These are phyloP conservation scores for Immersiella caudata DNA, from an alignment of 495 filamentous ascomycete species.

Conservation along the genomic window DNA sequence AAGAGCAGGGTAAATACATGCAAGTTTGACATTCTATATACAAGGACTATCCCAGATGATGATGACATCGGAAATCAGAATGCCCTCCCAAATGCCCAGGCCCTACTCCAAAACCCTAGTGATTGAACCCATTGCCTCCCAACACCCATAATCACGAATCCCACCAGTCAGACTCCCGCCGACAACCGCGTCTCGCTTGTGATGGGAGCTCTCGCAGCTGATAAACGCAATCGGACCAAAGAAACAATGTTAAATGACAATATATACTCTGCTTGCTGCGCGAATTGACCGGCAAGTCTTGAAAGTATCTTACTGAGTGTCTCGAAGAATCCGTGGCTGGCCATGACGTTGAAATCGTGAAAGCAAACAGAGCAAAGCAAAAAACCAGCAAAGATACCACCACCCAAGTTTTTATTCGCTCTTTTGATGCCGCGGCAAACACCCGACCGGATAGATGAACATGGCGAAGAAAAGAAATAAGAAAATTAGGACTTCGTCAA, in stretches of 20 bases:
- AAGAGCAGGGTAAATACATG: background rate
- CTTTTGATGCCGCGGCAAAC: slow-evolving; percentile 22
- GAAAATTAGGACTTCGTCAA: slow-evolving; percentile 11
- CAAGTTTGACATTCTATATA: background rate
- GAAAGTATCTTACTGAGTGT: background rate
- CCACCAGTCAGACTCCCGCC: background rate
- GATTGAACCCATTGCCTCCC: background rate
- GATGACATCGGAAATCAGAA: background rate
- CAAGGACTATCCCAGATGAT: background rate
- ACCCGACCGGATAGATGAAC: slow-evolving; percentile 16
- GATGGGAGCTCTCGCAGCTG: background rate
- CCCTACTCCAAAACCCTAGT: background rate
- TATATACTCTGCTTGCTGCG: background rate
- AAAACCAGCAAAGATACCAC: slow-evolving; percentile 15
- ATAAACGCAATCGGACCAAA: background rate
- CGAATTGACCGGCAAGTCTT: background rate
- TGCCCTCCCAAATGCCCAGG: background rate
- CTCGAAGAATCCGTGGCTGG: background rate
- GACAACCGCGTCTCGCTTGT: background rate
- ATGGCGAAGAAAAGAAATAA: background rate
- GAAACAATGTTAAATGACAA: background rate
- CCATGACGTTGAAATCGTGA: background rate
- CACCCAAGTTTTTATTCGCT: slow-evolving; percentile 22
- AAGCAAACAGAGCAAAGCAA: background rate
- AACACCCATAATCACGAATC: background rate